Conservation (phyloP, 2,329 filamentous ascomycete species). For the Fusarium lyarnte region DNA sequence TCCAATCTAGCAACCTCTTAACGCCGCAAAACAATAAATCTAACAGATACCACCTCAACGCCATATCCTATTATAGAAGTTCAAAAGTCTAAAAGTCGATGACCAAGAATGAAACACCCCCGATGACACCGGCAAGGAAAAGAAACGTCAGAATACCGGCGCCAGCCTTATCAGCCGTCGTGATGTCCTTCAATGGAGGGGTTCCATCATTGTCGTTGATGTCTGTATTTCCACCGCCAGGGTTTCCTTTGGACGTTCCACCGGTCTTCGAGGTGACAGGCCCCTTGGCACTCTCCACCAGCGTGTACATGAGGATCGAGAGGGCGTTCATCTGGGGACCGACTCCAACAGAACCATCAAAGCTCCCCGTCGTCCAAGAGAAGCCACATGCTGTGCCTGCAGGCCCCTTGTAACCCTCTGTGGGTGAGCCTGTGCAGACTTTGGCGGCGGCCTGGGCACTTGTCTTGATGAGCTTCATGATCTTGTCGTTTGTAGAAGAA, state of each 20-base stretch:
- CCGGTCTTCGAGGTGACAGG: constrained; percentile 65
- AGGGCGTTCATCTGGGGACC: constrained; percentile 77
- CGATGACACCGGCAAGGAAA: constrained; percentile 59
- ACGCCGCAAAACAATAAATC: constrained; percentile 4
- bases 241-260: constrained; percentile 66
- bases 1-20: neutral
- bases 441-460: constrained; percentile 62
- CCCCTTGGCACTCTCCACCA: constrained; percentile 55
- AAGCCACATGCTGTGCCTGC: constrained; percentile 73
- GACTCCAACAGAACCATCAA: constrained; percentile 70
- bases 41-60: neutral
- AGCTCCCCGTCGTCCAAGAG: constrained; percentile 65
- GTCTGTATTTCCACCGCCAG: constrained; percentile 54
- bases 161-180: constrained; percentile 61
- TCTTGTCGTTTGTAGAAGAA: constrained; percentile 59
- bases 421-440: constrained; percentile 60
- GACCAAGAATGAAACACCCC: constrained; percentile 54
- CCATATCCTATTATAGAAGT: neutral
- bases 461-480: constrained; percentile 62
- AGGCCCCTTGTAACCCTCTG: constrained; percentile 57
- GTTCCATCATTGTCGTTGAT: constrained; percentile 42
- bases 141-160: constrained; percentile 66
- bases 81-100: constrained; percentile 5
- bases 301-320: constrained; percentile 68
- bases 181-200: constrained; percentile 49